A percentile compares a stretch with the other conserved stretches of the same genome.
phyloP scores from a whole-genome alignment of 441 rosid genomes.

The Pelargonium cotyledonis region DNA sequence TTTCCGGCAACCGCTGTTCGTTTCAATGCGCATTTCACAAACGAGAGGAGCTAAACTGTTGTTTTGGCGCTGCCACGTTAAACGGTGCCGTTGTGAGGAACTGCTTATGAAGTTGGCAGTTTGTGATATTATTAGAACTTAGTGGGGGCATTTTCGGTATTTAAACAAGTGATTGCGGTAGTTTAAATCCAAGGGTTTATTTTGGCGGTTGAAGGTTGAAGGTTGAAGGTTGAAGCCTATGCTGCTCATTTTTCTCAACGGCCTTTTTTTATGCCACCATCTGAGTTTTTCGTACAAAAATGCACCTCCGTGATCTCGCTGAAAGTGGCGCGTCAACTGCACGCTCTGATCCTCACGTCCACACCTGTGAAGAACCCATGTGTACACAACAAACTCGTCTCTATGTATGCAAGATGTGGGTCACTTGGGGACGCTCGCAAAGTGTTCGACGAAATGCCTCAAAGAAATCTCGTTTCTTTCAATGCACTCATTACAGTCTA shows the following conservation, averaged over 20 bases:
- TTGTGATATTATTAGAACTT: not conserved
- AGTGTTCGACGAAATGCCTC: slow-evolving; percentile 72
- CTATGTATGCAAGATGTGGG: slow-evolving; percentile 57
- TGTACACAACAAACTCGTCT: slow-evolving; percentile 52
- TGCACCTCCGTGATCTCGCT: slow-evolving; percentile 48
- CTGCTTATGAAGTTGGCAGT: not conserved
- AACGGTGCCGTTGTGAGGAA: not conserved
- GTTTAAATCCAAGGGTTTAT: not conserved
- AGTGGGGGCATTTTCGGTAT: not conserved
- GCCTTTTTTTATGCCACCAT: slow-evolving; percentile 27
- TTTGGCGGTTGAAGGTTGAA: slow-evolving; percentile 14
- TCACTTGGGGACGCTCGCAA: slow-evolving; percentile 41
- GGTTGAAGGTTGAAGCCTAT: not conserved
- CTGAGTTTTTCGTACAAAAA: slow-evolving; percentile 39
- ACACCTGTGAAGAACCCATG: slow-evolving; percentile 33
- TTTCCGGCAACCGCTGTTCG: slow-evolving; percentile 8
- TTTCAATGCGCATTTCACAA: not conserved
- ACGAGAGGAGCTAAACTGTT: not conserved
- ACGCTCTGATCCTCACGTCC: slow-evolving; percentile 47
- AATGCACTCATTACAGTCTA: slow-evolving; percentile 66
- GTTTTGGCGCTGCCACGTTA: not conserved
- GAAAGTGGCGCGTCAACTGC: slow-evolving; percentile 55
- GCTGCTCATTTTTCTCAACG: not conserved
- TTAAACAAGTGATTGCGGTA: not conserved
- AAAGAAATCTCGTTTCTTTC: slow-evolving; percentile 50